Conservation (phyloP, 2,329 filamentous ascomycete species). For the Botrytis cinerea region DNA sequence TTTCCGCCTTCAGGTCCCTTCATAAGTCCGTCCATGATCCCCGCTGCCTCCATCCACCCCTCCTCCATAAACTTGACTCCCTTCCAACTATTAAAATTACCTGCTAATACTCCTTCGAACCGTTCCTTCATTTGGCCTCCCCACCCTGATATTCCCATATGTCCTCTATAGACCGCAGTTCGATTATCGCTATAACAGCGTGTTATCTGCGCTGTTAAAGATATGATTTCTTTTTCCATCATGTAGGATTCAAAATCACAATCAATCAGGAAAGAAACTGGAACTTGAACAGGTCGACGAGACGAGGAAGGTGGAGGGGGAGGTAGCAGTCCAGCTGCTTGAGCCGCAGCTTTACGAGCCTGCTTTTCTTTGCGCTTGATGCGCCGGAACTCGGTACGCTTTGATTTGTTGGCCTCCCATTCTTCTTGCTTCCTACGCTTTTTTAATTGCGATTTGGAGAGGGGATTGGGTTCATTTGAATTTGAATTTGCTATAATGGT, state of each 20-base stretch:
- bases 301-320: constrained; percentile 14
- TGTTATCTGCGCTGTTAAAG: constrained; percentile 80
- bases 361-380: constrained; percentile 54
- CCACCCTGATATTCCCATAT: constrained; percentile 79
- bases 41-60: constrained; percentile 71
- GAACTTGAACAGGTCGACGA: constrained; percentile 56
- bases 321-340: constrained; percentile 43
- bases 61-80: constrained; percentile 71
- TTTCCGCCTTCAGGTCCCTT: constrained; percentile 54
- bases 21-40: constrained; percentile 70
- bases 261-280: constrained; percentile 81
- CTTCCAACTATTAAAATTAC: constrained; percentile 77
- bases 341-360: constrained; percentile 50
- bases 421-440: constrained; percentile 69
- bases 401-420: constrained; percentile 73
- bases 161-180: constrained; percentile 64
- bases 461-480: constrained; percentile 12
- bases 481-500: background rate
- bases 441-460: constrained; percentile 88
- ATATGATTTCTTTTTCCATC: constrained; percentile 81
- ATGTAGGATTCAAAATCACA: constrained; percentile 92
- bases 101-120: constrained; percentile 73
- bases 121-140: constrained; percentile 72
- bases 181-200: constrained; percentile 88
- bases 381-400: constrained; percentile 55